Evolutionary conservation across 257 asterid genomes (phyloP).

Genomic region (Fraxinus excelsior): DNA sequence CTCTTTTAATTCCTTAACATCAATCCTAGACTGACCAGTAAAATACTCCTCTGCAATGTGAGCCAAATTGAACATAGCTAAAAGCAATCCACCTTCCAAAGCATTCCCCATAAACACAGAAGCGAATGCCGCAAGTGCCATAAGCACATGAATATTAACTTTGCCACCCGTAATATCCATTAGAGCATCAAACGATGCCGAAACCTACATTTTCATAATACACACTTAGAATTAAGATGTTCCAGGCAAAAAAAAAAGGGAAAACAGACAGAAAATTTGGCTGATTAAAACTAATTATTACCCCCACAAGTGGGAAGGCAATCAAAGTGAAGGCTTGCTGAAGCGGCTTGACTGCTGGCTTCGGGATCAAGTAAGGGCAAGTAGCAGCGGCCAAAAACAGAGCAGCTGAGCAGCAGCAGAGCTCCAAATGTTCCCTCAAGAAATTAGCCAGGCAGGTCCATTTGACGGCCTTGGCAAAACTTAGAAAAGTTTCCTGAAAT

Average conservation of each 20-base stretch:
- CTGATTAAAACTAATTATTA: conserved; percentile 24
- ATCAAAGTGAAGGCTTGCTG: conserved; percentile 57
- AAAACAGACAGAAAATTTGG: neutral
- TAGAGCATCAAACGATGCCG: conserved; percentile 84
- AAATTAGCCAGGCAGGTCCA: conserved; percentile 75
- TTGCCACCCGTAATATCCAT: conserved; percentile 83
- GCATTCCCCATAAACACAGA: conserved; percentile 91
- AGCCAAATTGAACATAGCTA: conserved; percentile 95
- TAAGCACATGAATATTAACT: conserved; percentile 88
- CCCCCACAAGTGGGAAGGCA: conserved; percentile 98
- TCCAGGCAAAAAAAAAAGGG: neutral
- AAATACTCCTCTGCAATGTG: conserved; percentile 98
- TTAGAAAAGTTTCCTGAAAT: conserved; percentile 61
- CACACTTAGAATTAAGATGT: neutral
- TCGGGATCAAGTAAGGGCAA: conserved; percentile 72
- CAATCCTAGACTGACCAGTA: conserved; percentile 80
- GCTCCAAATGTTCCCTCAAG: conserved; percentile 80
- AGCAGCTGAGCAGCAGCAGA: conserved; percentile 83
- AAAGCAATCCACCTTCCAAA: conserved; percentile 96
- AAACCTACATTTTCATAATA: conserved; percentile 49
- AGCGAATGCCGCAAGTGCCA: conserved; percentile 99
- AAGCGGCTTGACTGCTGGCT: conserved; percentile 55
- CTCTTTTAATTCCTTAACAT: conserved; percentile 89
- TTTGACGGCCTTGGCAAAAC: conserved; percentile 55
- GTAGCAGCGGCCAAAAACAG: conserved; percentile 73